Percentiles rank a stretch among this genome's conserved stretches.
Evolutionary conservation across 139 green algal genomes (phyloP).

Genomic region (Chlorella sorokiniana): DNA sequence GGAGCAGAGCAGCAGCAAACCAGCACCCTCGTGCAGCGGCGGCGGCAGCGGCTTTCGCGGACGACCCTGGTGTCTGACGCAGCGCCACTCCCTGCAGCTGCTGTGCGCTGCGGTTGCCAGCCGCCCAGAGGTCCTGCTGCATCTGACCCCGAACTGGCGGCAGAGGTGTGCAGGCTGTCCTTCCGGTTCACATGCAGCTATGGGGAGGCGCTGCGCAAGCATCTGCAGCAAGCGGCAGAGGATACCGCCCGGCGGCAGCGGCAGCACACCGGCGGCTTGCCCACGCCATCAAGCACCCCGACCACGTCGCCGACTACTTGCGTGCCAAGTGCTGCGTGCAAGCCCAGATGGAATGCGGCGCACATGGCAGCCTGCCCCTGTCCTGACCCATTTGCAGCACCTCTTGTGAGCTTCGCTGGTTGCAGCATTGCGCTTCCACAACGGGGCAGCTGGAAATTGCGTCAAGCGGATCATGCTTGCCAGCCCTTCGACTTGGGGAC

Average conservation of each 20-base stretch:
- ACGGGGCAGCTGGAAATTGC: too few relatives aligned
- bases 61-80: too few relatives aligned
- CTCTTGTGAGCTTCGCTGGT: too few relatives aligned
- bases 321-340: slow-evolving; percentile 9
- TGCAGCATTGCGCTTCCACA: too few relatives aligned
- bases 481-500: too few relatives aligned
- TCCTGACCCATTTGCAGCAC: too few relatives aligned
- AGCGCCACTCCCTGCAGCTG: not conserved
- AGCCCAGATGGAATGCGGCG: too few relatives aligned
- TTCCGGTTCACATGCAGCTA: slow-evolving; percentile 6
- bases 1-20: not conserved
- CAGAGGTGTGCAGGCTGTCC: slow-evolving; percentile 23
- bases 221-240: not conserved
- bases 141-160: not conserved
- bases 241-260: not conserved
- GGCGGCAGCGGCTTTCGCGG: too few relatives aligned
- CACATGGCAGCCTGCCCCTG: too few relatives aligned
- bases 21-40: too few relatives aligned
- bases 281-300: slow-evolving; percentile 13
- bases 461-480: too few relatives aligned
- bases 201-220: not conserved
- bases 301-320: slow-evolving; percentile 11
- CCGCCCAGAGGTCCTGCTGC: slow-evolving; percentile 1
- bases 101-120: not conserved
- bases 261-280: slow-evolving; percentile 3